A percentile compares a stretch with the other conserved stretches of the same genome.
phyloP scores from a whole-genome alignment of 441 rosid genomes.

The Francoa sonchifolia region DNA sequence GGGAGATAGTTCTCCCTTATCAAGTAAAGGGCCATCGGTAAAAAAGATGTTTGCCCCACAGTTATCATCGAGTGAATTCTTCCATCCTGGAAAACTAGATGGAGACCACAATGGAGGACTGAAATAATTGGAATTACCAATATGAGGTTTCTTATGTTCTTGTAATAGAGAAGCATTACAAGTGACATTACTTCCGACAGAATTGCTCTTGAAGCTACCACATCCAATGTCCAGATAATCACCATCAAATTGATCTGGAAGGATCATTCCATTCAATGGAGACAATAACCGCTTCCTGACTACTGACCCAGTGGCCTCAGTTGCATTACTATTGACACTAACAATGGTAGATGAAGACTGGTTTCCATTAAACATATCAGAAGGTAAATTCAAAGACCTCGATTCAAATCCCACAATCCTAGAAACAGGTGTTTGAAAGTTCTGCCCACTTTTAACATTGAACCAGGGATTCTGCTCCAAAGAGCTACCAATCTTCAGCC shows the following conservation, averaged over 20 bases:
- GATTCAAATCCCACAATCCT: slow-evolving; percentile 39
- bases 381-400: slow-evolving; percentile 18
- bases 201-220: slow-evolving; percentile 14
- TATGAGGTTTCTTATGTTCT: slow-evolving; percentile 45
- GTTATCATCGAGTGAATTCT: slow-evolving; percentile 11
- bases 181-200: slow-evolving; percentile 6
- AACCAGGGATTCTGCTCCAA: slow-evolving; percentile 21
- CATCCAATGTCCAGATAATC: slow-evolving; percentile 25
- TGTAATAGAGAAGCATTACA: slow-evolving; percentile 17
- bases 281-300: slow-evolving; percentile 36
- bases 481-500: slow-evolving; percentile 16
- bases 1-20: slow-evolving; percentile 14
- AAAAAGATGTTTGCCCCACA: slow-evolving; percentile 13
- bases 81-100: slow-evolving; percentile 18
- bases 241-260: slow-evolving; percentile 24
- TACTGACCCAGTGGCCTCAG: slow-evolving; percentile 22
- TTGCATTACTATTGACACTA: slow-evolving; percentile 10
- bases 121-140: slow-evolving; percentile 18
- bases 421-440: slow-evolving; percentile 23
- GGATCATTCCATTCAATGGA: slow-evolving; percentile 37
- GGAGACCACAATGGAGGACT: slow-evolving; percentile 15
- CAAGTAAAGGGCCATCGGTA: slow-evolving; percentile 22
- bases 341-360: slow-evolving; percentile 23
- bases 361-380: slow-evolving; percentile 17
- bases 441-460: slow-evolving; percentile 20